Conservation (phyloP, 441 rosid genomes). For the California macrophylla region DNA sequence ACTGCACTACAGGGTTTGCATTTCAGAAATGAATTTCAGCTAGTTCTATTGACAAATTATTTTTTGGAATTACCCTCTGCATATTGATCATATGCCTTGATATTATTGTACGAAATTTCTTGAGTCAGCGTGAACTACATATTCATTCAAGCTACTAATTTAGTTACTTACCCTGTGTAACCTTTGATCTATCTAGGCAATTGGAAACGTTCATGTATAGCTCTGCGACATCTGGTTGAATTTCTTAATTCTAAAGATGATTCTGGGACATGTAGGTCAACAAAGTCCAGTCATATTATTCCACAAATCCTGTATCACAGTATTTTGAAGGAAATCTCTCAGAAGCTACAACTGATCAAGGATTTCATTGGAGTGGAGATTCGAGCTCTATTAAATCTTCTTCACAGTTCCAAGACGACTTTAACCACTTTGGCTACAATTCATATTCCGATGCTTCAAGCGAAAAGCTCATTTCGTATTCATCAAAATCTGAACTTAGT, state of each 20-base stretch:
- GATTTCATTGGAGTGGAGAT: conserved; percentile 58
- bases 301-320: conserved; percentile 57
- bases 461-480: conserved; percentile 30
- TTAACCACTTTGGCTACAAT: conserved; percentile 26
- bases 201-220: conserved; percentile 77
- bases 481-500: conserved; percentile 41
- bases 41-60: neutral
- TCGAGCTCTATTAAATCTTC: conserved; percentile 33
- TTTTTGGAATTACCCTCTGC: neutral
- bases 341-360: conserved; percentile 38
- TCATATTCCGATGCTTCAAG: conserved; percentile 30
- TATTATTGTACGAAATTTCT: conserved; percentile 3
- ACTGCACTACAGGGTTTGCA: neutral
- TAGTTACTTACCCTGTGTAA: conserved; percentile 29
- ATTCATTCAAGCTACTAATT: conserved; percentile 23
- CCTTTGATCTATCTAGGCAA: conserved; percentile 59
- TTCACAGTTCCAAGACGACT: conserved; percentile 38
- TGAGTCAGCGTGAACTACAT: conserved; percentile 17
- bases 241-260: conserved; percentile 35
- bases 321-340: conserved; percentile 60
- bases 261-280: conserved; percentile 31
- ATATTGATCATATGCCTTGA: conserved; percentile 2
- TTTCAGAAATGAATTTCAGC: neutral
- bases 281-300: conserved; percentile 27
- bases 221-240: conserved; percentile 71